Conservation (phyloP, 2,329 filamentous ascomycete species). For the Onygenales sp. region DNA sequence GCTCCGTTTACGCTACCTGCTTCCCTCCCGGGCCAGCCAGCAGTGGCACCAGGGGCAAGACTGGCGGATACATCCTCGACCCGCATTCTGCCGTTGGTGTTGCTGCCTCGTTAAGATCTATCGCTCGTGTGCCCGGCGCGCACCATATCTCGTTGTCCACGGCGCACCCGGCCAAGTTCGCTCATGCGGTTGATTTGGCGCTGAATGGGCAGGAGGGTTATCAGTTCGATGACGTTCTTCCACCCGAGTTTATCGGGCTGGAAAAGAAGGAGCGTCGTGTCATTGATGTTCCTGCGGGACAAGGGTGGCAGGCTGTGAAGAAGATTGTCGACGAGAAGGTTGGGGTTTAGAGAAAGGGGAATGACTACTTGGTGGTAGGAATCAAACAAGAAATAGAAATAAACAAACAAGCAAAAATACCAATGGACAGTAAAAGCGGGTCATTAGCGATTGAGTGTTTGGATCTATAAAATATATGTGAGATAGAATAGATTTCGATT, state of each 20-base stretch:
- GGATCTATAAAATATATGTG: no score
- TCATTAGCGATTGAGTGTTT: no score
- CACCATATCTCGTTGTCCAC: slow-evolving; percentile 81
- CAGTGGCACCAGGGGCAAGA: slow-evolving; percentile 27
- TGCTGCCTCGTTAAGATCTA: slow-evolving; percentile 62
- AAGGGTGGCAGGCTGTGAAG: slow-evolving; percentile 64
- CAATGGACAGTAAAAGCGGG: no score
- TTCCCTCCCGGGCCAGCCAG: slow-evolving; percentile 39
- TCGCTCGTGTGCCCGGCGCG: slow-evolving; percentile 42
- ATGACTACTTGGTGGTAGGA: not conserved
- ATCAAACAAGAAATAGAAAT: not conserved
- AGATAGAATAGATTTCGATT: no score
- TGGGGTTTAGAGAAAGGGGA: slow-evolving; percentile 19
- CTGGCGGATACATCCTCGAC: slow-evolving; percentile 71
- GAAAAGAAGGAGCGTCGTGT: slow-evolving; percentile 68
- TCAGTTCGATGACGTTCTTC: slow-evolving; percentile 68
- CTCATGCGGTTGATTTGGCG: slow-evolving; percentile 71
- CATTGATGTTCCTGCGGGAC: slow-evolving; percentile 52
- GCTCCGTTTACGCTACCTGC: slow-evolving; percentile 44
- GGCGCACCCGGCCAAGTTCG: slow-evolving; percentile 93
- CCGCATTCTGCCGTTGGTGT: slow-evolving; percentile 88
- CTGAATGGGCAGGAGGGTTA: slow-evolving; percentile 64
- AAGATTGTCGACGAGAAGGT: slow-evolving; percentile 68
- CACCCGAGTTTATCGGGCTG: slow-evolving; percentile 70
- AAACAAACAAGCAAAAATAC: not conserved